phyloP scores from a whole-genome alignment of 148 eudicot genomes.

The Vaccinium macrocarpon region DNA sequence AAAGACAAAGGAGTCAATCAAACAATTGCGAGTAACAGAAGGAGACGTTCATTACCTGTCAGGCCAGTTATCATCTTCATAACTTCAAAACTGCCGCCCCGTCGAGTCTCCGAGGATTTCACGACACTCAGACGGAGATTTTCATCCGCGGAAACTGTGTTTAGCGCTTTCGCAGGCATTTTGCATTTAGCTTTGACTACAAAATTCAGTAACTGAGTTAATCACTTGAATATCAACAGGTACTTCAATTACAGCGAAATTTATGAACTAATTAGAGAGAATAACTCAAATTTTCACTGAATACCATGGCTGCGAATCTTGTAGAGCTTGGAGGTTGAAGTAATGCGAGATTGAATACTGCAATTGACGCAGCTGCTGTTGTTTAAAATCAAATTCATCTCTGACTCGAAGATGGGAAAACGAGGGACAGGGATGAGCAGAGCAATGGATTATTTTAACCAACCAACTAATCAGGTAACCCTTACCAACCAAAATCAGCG shows the following conservation, averaged over 20 bases:
- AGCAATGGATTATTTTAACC: background rate
- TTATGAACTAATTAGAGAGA: background rate
- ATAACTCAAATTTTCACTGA: background rate
- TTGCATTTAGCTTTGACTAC: background rate
- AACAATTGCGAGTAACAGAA: no score
- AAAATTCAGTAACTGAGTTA: background rate
- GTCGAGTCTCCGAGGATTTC: background rate
- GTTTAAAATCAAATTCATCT: slow-evolving; percentile 11
- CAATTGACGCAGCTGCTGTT: slow-evolving; percentile 5
- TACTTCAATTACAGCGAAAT: background rate
- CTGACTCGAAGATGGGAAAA: background rate
- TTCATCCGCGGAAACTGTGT: background rate
- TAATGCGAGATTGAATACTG: background rate
- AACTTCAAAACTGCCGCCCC: background rate
- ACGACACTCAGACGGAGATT: background rate
- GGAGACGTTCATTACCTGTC: slow-evolving; percentile 4
- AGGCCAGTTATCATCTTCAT: background rate
- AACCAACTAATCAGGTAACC: background rate
- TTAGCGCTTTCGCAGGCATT: slow-evolving; percentile 2
- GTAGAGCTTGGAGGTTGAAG: slow-evolving; percentile 12
- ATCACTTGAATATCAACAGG: background rate
- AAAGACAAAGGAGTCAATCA: background rate
- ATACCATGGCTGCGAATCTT: slow-evolving; percentile 12
- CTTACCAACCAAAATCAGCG: background rate
- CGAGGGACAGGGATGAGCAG: background rate